phyloP scores from a whole-genome alignment of 1,284 basidiomycete species.

The Malassezia furfur region DNA sequence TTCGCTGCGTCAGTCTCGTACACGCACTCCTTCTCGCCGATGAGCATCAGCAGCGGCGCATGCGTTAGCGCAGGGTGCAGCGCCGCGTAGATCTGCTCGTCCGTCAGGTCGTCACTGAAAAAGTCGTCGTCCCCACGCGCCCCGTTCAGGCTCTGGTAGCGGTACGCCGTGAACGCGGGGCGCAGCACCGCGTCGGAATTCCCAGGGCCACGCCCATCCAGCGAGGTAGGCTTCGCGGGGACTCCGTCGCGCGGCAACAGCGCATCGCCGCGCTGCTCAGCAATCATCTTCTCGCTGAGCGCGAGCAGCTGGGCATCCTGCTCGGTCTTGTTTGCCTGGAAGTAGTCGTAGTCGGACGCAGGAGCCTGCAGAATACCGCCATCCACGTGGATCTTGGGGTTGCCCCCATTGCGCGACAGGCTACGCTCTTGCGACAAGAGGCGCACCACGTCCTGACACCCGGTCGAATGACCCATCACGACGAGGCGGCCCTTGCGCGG shows the following conservation, averaged over 20 bases:
- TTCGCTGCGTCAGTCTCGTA: slow-evolving; percentile 22
- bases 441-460: slow-evolving; percentile 38
- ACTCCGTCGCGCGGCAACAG: slow-evolving; percentile 18
- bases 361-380: slow-evolving; percentile 42
- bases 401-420: slow-evolving; percentile 4
- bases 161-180: slow-evolving; percentile 39
- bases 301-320: slow-evolving; percentile 2
- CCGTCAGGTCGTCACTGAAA: slow-evolving; percentile 30
- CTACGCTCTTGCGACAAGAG: slow-evolving; percentile 20
- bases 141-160: slow-evolving; percentile 30
- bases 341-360: slow-evolving; percentile 38
- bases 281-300: slow-evolving; percentile 16
- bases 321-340: slow-evolving; percentile 15
- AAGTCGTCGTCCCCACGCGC: slow-evolving; percentile 38
- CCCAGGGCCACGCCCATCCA: slow-evolving; percentile 15
- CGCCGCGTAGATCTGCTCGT: slow-evolving; percentile 14
- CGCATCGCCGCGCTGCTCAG: slow-evolving; percentile 4
- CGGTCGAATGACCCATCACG: slow-evolving; percentile 44
- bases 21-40: slow-evolving; percentile 35
- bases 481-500: slow-evolving; percentile 23
- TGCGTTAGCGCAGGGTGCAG: slow-evolving; percentile 3
- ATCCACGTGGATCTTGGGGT: slow-evolving; percentile 15
- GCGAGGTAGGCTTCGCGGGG: slow-evolving; percentile 6
- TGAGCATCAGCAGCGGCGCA: slow-evolving; percentile 26
- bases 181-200: slow-evolving; percentile 24